These are phyloP conservation scores for Penicillium subrubescens DNA, from an alignment of 495 filamentous ascomycete species.

Conservation along the genomic window DNA sequence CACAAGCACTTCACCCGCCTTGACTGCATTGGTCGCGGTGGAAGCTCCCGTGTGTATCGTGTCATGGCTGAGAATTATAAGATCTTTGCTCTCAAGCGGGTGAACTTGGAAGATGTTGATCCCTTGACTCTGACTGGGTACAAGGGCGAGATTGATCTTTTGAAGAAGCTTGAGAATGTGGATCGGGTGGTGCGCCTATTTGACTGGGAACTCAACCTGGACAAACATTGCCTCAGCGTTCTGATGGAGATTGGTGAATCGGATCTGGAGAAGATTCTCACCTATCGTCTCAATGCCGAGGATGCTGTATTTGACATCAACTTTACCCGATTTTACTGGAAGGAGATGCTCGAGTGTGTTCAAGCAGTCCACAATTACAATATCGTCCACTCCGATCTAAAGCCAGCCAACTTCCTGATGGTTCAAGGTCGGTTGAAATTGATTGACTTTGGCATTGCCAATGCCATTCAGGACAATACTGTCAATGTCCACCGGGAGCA, in stretches of 20 bases:
- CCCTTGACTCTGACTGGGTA: constrained; percentile 81
- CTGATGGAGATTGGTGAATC: constrained; percentile 98
- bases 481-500: constrained; percentile 96
- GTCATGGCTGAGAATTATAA: constrained; percentile 97
- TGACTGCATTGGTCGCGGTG: constrained; percentile 87
- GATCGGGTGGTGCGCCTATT: constrained; percentile 87
- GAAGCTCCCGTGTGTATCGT: constrained; percentile 90
- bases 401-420: constrained; percentile 93
- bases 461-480: constrained; percentile 94
- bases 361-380: constrained; percentile 83
- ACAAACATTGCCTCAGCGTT: constrained; percentile 82
- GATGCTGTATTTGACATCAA: constrained; percentile 78
- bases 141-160: constrained; percentile 94
- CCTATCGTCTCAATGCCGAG: constrained; percentile 68
- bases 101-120: constrained; percentile 88
- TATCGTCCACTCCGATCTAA: constrained; percentile 94
- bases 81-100: constrained; percentile 90
- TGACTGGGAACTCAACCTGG: constrained; percentile 90
- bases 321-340: constrained; percentile 97
- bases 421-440: constrained; percentile 81
- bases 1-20: constrained; percentile 86
- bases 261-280: constrained; percentile 88
- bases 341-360: constrained; percentile 97
- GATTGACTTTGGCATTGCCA: constrained; percentile 97
- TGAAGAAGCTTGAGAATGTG: constrained; percentile 77